Conservation (phyloP, 352 stramenopile species). For the Globisporangium cystogenes region DNA sequence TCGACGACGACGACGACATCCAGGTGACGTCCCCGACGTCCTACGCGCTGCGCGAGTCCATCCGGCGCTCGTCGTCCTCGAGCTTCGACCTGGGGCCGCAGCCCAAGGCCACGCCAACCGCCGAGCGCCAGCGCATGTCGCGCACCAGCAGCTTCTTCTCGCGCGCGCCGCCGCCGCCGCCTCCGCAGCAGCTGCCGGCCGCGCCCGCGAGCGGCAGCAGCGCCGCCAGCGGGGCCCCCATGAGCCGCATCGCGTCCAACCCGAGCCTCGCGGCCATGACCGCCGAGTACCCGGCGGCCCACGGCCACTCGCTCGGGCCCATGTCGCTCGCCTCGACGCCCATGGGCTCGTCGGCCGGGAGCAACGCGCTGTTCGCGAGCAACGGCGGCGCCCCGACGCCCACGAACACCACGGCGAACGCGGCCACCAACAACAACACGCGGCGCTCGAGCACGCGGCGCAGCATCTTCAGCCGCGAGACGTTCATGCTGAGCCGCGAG, state of each 20-base stretch:
- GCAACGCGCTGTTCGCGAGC: neutral
- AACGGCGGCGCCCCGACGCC: neutral
- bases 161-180: slow-evolving; percentile 54
- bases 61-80: slow-evolving; percentile 67
- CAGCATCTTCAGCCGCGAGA: slow-evolving; percentile 71
- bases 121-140: slow-evolving; percentile 20
- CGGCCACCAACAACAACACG: slow-evolving; percentile 10
- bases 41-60: slow-evolving; percentile 70
- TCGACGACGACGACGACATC: slow-evolving; percentile 57
- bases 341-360: slow-evolving; percentile 12
- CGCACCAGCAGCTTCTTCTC: slow-evolving; percentile 54
- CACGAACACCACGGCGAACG: slow-evolving; percentile 16
- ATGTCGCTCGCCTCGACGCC: slow-evolving; percentile 24
- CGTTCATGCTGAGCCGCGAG: slow-evolving; percentile 69
- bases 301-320: slow-evolving; percentile 65
- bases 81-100: slow-evolving; percentile 27
- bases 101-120: slow-evolving; percentile 13
- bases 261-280: slow-evolving; percentile 36
- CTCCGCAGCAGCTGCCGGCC: slow-evolving; percentile 40
- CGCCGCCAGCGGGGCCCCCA: too few species aligned
- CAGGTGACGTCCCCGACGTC: slow-evolving; percentile 80
- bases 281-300: slow-evolving; percentile 8
- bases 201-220: slow-evolving; percentile 1
- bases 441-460: slow-evolving; percentile 57
- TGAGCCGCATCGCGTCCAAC: slow-evolving; percentile 62